Conservation (phyloP, 2,329 filamentous ascomycete genomes). For the Colletotrichum liaoningense region DNA sequence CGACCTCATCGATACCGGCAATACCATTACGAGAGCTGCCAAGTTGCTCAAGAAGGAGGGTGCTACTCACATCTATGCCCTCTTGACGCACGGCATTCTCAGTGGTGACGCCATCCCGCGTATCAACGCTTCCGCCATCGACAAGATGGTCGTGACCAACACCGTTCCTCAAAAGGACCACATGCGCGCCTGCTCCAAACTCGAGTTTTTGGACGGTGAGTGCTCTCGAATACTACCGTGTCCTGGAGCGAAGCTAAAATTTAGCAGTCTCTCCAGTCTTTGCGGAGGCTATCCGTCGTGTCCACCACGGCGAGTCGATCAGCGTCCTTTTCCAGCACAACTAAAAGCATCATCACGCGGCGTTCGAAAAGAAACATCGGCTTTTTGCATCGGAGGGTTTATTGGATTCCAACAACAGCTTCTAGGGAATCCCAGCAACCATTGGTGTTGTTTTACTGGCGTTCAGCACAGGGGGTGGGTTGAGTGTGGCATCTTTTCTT, state of each 20-base stretch:
- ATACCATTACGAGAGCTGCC: constrained; percentile 95
- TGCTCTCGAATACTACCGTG: background rate
- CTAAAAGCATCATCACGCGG: constrained; percentile 35
- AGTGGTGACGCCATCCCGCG: constrained; percentile 94
- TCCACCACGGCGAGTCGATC: constrained; percentile 98
- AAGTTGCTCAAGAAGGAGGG: constrained; percentile 98
- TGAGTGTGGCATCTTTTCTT: constrained; percentile 25
- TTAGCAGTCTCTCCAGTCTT: constrained; percentile 80
- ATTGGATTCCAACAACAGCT: constrained; percentile 33
- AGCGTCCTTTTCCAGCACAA: constrained; percentile 79
- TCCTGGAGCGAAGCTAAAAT: constrained; percentile 6
- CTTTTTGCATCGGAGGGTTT: constrained; percentile 36
- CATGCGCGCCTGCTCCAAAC: constrained; percentile 79
- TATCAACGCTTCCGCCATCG: constrained; percentile 91
- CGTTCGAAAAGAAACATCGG: constrained; percentile 34
- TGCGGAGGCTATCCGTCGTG: constrained; percentile 93
- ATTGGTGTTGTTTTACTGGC: constrained; percentile 30
- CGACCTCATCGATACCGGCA: constrained; percentile 94
- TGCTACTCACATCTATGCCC: constrained; percentile 88
- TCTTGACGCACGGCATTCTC: constrained; percentile 94
- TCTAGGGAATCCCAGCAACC: constrained; percentile 26
- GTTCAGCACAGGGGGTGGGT: constrained; percentile 31
- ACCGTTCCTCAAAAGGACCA: constrained; percentile 92
- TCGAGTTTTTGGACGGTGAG: constrained; percentile 84
- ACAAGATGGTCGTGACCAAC: constrained; percentile 96